Conservation (phyloP, 768 basidiomycete genomes). For the Glaciozyma antarctica region DNA sequence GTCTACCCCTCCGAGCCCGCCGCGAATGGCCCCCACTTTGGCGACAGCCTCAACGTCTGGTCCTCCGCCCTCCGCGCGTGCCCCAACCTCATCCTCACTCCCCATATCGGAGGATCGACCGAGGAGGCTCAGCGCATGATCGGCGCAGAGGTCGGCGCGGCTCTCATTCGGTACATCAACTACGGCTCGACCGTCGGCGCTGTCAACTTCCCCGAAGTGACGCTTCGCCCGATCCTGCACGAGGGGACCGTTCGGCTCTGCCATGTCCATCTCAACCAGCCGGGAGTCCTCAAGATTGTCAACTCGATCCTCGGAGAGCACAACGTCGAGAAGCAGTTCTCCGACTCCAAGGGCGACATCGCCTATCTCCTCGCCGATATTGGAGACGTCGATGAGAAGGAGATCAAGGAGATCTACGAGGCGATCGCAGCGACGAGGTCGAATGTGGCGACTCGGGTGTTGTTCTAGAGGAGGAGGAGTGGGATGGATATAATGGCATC, state of each 20-base stretch:
- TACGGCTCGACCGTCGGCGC: slow-evolving; percentile 83
- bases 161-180: slow-evolving; percentile 79
- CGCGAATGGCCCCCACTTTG: slow-evolving; percentile 75
- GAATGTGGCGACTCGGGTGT: slow-evolving; percentile 24
- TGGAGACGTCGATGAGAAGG: slow-evolving; percentile 69
- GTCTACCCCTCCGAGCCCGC: slow-evolving; percentile 92
- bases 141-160: slow-evolving; percentile 81
- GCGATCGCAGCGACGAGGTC: slow-evolving; percentile 24
- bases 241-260: slow-evolving; percentile 79
- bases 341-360: slow-evolving; percentile 73
- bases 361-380: slow-evolving; percentile 98
- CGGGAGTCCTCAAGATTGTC: slow-evolving; percentile 86
- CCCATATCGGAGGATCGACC: slow-evolving; percentile 97
- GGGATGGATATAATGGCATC: too few relatives aligned
- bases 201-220: slow-evolving; percentile 99
- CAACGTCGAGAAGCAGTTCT: slow-evolving; percentile 98
- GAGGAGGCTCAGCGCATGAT: slow-evolving; percentile 98
- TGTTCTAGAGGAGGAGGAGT: too few relatives aligned
- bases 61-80: slow-evolving; percentile 61
- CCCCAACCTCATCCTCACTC: slow-evolving; percentile 90
- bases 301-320: slow-evolving; percentile 88
- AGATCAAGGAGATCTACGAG: slow-evolving; percentile 67
- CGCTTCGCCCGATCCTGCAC: slow-evolving; percentile 81
- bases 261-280: slow-evolving; percentile 85
- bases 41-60: slow-evolving; percentile 80